Evolutionary conservation across 768 basidiomycete genomes (phyloP).

Genomic region (Candolleomyces efflorescens): DNA sequence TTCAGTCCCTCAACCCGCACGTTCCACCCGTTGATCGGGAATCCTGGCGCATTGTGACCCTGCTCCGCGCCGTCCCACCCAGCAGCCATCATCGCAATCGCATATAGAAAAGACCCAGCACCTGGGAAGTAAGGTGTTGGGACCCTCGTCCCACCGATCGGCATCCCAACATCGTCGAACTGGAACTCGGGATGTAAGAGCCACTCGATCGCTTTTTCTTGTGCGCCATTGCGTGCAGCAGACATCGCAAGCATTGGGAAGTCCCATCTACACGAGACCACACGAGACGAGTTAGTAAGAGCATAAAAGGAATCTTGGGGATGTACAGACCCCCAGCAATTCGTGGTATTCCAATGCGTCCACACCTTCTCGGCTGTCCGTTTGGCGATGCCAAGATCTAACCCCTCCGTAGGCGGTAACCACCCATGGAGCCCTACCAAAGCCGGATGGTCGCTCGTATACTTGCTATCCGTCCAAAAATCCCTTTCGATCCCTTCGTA

Average conservation of each 20-base stretch:
- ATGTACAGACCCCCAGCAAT: slow-evolving; percentile 58
- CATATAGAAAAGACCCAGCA: slow-evolving; percentile 46
- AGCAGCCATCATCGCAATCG: slow-evolving; percentile 53
- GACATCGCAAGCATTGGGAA: slow-evolving; percentile 63
- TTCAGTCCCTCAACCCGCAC: slow-evolving; percentile 21
- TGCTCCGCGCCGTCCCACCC: slow-evolving; percentile 45
- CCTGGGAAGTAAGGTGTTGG: slow-evolving; percentile 61
- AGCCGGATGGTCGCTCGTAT: slow-evolving; percentile 55
- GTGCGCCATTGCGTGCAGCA: slow-evolving; percentile 48
- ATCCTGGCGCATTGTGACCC: slow-evolving; percentile 20
- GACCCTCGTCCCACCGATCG: slow-evolving; percentile 48
- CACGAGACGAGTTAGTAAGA: background rate
- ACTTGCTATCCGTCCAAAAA: slow-evolving; percentile 49
- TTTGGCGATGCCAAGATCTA: slow-evolving; percentile 43
- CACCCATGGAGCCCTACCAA: slow-evolving; percentile 54
- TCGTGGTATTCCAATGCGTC: slow-evolving; percentile 49
- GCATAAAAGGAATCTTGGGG: slow-evolving; percentile 15
- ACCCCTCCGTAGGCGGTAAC: slow-evolving; percentile 46
- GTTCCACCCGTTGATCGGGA: slow-evolving; percentile 25
- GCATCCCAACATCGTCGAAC: slow-evolving; percentile 62
- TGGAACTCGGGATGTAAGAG: slow-evolving; percentile 49
- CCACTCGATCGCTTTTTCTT: slow-evolving; percentile 49
- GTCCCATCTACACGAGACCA: slow-evolving; percentile 45
- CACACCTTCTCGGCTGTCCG: slow-evolving; percentile 51
- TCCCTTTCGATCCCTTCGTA: slow-evolving; percentile 50